A percentile compares a stretch with the other conserved stretches of the same genome.
phyloP scores from a whole-genome alignment of 2,329 filamentous ascomycete species.

The Paecilomyces formosus region DNA sequence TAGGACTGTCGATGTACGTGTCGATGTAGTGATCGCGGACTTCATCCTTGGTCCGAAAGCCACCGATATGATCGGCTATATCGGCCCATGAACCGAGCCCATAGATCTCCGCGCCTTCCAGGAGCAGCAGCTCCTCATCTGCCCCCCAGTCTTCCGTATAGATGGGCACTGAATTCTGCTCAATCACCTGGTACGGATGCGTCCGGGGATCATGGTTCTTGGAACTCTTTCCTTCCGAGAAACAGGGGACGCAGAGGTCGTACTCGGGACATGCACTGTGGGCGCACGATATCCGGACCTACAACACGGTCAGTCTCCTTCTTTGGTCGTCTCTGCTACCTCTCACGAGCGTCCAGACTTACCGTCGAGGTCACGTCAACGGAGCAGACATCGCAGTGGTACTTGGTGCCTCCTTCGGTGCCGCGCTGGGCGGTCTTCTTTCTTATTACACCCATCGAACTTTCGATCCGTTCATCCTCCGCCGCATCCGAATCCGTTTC shows the following conservation, averaged over 20 bases:
- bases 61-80: conserved; percentile 95
- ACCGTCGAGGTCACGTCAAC: conserved; percentile 96
- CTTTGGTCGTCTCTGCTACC: neutral
- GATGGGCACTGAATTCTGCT: conserved; percentile 97
- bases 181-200: conserved; percentile 87
- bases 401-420: conserved; percentile 85
- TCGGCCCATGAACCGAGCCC: conserved; percentile 96
- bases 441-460: conserved; percentile 81
- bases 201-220: conserved; percentile 79
- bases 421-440: conserved; percentile 86
- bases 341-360: conserved; percentile 30
- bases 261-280: conserved; percentile 80
- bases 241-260: conserved; percentile 93
- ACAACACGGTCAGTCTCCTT: conserved; percentile 5
- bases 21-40: conserved; percentile 89
- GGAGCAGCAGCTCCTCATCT: conserved; percentile 85
- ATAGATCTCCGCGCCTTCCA: conserved; percentile 94
- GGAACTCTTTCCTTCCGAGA: conserved; percentile 70
- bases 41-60: conserved; percentile 89
- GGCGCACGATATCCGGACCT: conserved; percentile 94
- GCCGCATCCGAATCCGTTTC: conserved; percentile 24
- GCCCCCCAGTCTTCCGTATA: conserved; percentile 94
- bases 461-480: conserved; percentile 33
- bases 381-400: conserved; percentile 94
- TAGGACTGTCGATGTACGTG: conserved; percentile 74